A percentile compares a stretch with the other conserved stretches of the same genome.
phyloP scores from a whole-genome alignment of 192 early-diverging fungal species.

The Backusella australiensis region DNA sequence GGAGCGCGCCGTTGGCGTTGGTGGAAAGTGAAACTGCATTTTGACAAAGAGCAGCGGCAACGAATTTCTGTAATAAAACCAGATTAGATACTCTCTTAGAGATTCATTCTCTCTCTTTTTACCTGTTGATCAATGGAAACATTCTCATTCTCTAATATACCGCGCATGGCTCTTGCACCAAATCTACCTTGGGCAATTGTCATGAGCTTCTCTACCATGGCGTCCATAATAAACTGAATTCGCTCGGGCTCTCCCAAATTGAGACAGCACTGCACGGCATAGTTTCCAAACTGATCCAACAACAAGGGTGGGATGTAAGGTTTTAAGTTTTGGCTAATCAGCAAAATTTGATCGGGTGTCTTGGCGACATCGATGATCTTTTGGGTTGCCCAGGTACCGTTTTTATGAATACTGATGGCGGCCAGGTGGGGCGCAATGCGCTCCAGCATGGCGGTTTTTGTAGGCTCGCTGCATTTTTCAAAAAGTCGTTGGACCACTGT shows the following conservation, averaged over 20 bases:
- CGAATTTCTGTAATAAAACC: conserved; percentile 63
- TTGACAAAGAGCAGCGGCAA: conserved; percentile 80
- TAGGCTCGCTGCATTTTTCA: conserved; percentile 69
- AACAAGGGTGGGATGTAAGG: conserved; percentile 83
- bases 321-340: conserved; percentile 51
- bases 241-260: conserved; percentile 62
- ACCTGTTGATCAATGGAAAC: conserved; percentile 76
- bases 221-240: conserved; percentile 92
- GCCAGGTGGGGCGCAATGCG: conserved; percentile 79
- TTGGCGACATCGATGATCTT: conserved; percentile 90
- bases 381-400: conserved; percentile 97
- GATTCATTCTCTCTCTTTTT: background rate
- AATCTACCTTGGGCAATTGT: conserved; percentile 90
- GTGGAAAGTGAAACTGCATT: conserved; percentile 74
- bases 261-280: conserved; percentile 93
- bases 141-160: conserved; percentile 82
- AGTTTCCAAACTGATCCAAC: conserved; percentile 96
- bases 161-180: conserved; percentile 87
- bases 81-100: too few species aligned
- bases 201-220: conserved; percentile 78
- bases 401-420: conserved; percentile 91
- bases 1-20: conserved; percentile 83
- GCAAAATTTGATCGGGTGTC: conserved; percentile 57
- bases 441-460: conserved; percentile 71
- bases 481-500: conserved; percentile 91